Base-by-base conservation (phyloP, 2,329 filamentous ascomycete species). In the Apiospora pterosperma region DNA sequence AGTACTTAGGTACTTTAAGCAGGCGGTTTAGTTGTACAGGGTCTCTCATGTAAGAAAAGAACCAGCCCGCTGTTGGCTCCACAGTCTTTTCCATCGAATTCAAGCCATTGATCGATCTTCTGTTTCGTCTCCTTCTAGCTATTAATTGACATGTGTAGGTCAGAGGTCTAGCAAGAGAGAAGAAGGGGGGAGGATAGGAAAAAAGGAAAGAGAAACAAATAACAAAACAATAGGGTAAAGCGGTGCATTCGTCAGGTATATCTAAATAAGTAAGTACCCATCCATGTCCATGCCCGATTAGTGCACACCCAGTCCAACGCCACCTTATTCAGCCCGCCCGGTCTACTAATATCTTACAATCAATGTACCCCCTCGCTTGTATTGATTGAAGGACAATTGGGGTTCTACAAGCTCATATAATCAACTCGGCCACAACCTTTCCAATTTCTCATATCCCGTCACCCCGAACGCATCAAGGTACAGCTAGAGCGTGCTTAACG, bases 381-480 rank as follows among this genome's bases (percentile, higher is more conserved):
- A 34, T 55, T 55, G 28, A 55, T 55, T 55, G 42, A 44, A 10
- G 21, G 42, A 10, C 28, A 55, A 55, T 34, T 55, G 31, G 48
- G 48, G 48, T 34, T 55, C 48, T 55, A 55, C 48, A 55, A 55
- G 48, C n/a, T 55, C 48, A 31, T 55, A 55, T 55, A 55, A 34
- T 55, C 48, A 34, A 31, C 16, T 31, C 48, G 28, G 48, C 48
- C 48, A 55, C 8, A n/a, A n/a, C 48, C 48, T 55, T 55, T 7
- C 44, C 44, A 52, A 52, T 52, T 31, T 52, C 44, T 31, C 14
- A 25, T 52, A 14, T 31, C 41, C 25, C 44, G 44, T 31, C 25
- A 28, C 48, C 34, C 36, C 59, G 36, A 38, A 31, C 23, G 8
- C 14, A 41, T 39, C 41, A 31, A 16, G 36, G 25, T 58, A 38